phyloP scores from a whole-genome alignment of 768 basidiomycete species.

The Podaxis rugospora region DNA sequence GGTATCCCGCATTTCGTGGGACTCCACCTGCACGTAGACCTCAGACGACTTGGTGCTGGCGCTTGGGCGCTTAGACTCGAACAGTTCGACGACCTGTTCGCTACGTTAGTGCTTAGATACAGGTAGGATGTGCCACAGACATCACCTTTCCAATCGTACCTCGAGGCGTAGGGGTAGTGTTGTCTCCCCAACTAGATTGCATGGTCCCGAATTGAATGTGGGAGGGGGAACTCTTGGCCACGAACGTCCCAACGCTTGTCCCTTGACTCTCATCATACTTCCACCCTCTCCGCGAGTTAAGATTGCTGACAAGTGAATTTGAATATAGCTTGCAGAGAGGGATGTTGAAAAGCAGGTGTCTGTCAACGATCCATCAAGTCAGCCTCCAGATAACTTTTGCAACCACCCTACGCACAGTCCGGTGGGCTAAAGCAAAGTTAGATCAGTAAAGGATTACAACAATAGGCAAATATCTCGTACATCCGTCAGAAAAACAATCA shows the following conservation, averaged over 20 bases:
- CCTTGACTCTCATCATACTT: conserved; percentile 3
- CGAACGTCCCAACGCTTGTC: not conserved
- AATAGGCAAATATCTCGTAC: not conserved
- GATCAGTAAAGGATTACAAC: not conserved
- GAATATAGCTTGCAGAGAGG: conserved; percentile 36
- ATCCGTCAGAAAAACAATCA: no score
- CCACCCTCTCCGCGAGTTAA: conserved; percentile 30
- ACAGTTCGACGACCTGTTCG: not conserved
- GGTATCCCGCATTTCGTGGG: not conserved
- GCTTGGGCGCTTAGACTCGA: not conserved
- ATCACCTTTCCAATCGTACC: not conserved
- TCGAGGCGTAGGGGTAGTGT: not conserved
- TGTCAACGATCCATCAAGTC: conserved; percentile 8
- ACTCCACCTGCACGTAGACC: not conserved
- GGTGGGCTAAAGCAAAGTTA: not conserved
- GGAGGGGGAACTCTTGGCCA: not conserved
- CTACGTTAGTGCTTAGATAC: not conserved
- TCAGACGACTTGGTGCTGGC: not conserved
- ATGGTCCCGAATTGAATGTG: not conserved
- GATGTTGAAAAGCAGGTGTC: conserved; percentile 33
- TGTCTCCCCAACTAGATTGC: not conserved
- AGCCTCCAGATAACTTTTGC: not conserved
- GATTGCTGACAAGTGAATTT: conserved; percentile 35
- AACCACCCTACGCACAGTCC: not conserved
- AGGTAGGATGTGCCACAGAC: not conserved